Evolutionary conservation across 75 land plant genomes (phyloP).

Genomic region (Larix kaempferi): DNA sequence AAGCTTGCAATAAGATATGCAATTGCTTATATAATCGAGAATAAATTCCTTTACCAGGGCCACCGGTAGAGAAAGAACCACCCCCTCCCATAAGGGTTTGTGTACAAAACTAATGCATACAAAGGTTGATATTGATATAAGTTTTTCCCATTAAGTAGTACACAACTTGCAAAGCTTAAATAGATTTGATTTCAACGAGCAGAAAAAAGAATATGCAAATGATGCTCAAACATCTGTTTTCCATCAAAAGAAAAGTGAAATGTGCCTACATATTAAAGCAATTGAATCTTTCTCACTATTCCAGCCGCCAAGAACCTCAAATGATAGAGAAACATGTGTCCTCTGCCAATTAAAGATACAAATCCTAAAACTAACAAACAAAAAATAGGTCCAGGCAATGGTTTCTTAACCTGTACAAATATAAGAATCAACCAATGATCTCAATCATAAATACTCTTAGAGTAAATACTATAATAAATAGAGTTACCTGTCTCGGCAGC

Average conservation of each 20-base stretch:
- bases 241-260: neutral
- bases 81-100: conserved; percentile 61
- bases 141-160: neutral
- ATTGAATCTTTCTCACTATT: conserved; percentile 75
- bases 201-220: neutral
- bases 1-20: neutral
- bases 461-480: neutral
- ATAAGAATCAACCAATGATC: neutral
- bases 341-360: conserved; percentile 27
- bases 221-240: neutral
- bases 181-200: neutral
- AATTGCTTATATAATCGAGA: conserved; percentile 42
- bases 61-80: conserved; percentile 42
- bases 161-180: neutral
- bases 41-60: conserved; percentile 51
- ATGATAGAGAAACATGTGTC: conserved; percentile 94
- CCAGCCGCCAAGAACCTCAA: conserved; percentile 99
- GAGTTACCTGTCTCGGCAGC: conserved; percentile 64
- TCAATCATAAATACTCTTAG: neutral
- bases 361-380: neutral
- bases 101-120: conserved; percentile 1
- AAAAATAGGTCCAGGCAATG: neutral
- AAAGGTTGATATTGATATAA: neutral
- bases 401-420: neutral
- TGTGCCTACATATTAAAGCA: conserved; percentile 72